Evolutionary conservation across 176 grass and related monocot species (phyloP), one percentile per base, ranked within the genome.

Genomic region (barley (Hordeum vulgare)): DNA sequence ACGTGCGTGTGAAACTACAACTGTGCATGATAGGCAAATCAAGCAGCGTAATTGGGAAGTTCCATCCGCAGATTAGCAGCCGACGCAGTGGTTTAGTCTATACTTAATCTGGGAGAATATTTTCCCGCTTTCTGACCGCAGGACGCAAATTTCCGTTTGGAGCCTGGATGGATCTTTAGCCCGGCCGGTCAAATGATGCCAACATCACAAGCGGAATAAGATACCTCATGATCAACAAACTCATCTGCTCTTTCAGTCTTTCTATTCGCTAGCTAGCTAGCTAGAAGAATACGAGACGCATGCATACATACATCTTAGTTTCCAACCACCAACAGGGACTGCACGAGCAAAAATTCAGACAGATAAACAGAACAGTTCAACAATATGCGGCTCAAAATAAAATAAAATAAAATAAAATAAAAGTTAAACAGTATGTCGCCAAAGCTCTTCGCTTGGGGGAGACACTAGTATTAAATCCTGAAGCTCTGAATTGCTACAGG

Each of bases 131-230:
- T 68, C 66, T 37, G 9, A 39, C 18, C 10, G 1, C n/a, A 24
- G 57, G n/a, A 60, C 57, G 57, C 57, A 10, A 60, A 41, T 39
- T 40, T 42, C 11, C n/a, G 15, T 71, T 71, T 42, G 67, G 21
- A 67, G 44, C 8, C 71, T 23, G 71, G 71, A 41, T 15, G 41
- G 68, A 71, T 70, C 66, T 41, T 41, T 70, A 41, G 36, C 66
- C 36, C 66, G 27, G 68, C 36, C 66, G 36, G 76, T 78, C 78
- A 79, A 86, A 86, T 20, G 34, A 80, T 60, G 82, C 76, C 8
- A 47, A 47, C 39, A 57, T 80, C 36, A 0, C 6, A 75, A 23
- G 34, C 11, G 0, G 76, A 85, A 42, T 71, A 25, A 40, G 31
- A 41, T 6, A 24, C 33, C 23, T 1, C 10, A 18, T n/a, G 0